Base-by-base conservation (phyloP, 495 filamentous ascomycete genomes). In the Xanthoparmelia taractica region DNA sequence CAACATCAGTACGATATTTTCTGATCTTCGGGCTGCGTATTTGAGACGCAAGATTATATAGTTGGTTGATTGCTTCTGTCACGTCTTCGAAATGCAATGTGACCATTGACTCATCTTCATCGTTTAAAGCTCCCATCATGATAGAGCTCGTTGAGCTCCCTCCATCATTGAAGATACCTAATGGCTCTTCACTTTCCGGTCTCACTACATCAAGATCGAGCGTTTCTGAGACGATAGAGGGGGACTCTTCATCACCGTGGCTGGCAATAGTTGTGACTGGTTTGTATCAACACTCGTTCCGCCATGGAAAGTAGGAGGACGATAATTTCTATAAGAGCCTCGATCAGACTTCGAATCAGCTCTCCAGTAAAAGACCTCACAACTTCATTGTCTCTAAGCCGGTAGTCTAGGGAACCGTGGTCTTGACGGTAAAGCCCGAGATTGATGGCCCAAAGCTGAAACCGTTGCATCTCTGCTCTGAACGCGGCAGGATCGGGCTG, bases 381-480 rank as follows among this genome's bases (percentile, higher is more conserved):
- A 20, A 48, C 43, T 20, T 61, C 25, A 17, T 69, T 59, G 38
- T 70, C 71, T 25, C 65, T 54, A 29, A 73, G 37, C 18, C 70
- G 63, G 37, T 68, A 71, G 37, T 73, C 71, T 18, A 71, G 47
- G 15, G 71, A 73, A 20, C 65, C 58, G 23, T 68, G 65, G 12
- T 70, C 67, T 48, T 48, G 43, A 25, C 60, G 58, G 17, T 67
- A 68, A 11, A 66, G 31, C 1, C 71, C 67, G 25, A 73, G 60
- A 60, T 73, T 70, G 12, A 65, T 65, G 3, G 61, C 52, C 71
- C 67, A 73, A 40, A 71, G 60, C 58, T 70, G 54, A 56, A 70
- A 73, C 4, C 68, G 67, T 37, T 69, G 43, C 20, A 37, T 37
- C 31, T 52, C 58, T 50, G 31, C 25, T 31, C 20, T 48, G 17